Base-by-base conservation (phyloP, 352 stramenopile species). In the Pythium grandisporangium region DNA sequence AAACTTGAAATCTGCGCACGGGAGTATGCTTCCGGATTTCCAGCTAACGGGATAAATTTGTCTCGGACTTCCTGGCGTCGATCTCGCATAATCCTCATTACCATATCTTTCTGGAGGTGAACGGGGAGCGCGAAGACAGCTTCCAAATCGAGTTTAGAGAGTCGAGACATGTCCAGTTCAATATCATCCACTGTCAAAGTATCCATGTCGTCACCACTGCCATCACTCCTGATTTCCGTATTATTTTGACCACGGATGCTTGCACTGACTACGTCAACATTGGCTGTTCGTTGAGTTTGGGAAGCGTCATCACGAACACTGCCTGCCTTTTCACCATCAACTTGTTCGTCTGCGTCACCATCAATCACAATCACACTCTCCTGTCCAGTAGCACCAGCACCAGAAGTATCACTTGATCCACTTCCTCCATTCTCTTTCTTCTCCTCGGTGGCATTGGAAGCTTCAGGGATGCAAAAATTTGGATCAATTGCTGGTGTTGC, bases 1-100 rank as follows among this genome's bases (percentile, higher is more conserved):
- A 99, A 99, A 38, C 96, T 95, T 2, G 73, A 63, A 24, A 99
- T 74, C 51, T 99, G 96, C 14, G 82, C 91, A n/a, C 79, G 63
- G 16, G 93, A 98, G 69, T 98, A 98, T 25, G 84, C 78, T 20
- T 95, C 74, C 0, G 95, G 93, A 43, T 98, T 84, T 1, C 83
- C 90, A 2, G 96, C 96, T 0, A 98, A 83, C 4, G 87, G 80
- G 45, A 99, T 97, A 45, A 98, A 98, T 60, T 97, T 84, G 35
- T 94, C 71, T 7, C 96, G 82, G n/a, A 83, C 66, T 66, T 96
- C 69, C 70, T 91, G 66, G 58, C 84, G 58, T 7, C 92, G 70
- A 37, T 98, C 82, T 21, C 81, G 65, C 41, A 81, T 65, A 49
- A 96, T 95, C n/a, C 72, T 65, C 10, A 76, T 63, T 33, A 99